Evolutionary conservation across 345 rosid species (phyloP).

Genomic region (Durio zibethinus): DNA sequence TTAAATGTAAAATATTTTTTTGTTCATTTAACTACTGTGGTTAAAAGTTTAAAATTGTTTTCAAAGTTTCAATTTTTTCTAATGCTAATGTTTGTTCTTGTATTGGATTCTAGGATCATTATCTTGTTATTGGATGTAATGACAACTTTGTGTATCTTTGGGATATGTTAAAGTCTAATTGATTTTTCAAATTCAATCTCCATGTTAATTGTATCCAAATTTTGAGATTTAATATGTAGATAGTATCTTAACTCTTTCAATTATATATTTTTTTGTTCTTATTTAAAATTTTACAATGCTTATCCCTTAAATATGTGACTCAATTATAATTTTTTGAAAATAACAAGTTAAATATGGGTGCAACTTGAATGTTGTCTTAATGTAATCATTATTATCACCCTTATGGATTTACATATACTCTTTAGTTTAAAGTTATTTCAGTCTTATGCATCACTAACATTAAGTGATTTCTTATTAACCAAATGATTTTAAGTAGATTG

Average conservation of each 20-base stretch:
- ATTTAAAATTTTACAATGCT: background rate
- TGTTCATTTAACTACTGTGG: background rate
- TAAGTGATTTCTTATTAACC: slow-evolving; percentile 19
- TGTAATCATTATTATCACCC: background rate
- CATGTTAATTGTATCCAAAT: slow-evolving; percentile 40
- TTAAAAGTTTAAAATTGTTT: slow-evolving; percentile 1
- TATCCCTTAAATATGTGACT: background rate
- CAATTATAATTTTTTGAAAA: background rate
- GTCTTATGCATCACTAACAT: background rate
- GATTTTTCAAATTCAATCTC: slow-evolving; percentile 63
- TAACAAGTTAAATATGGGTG: background rate
- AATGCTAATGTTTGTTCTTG: slow-evolving; percentile 12
- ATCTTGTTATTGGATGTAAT: slow-evolving; percentile 77
- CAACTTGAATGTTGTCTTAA: background rate
- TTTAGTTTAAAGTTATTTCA: background rate
- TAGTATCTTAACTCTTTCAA: background rate
- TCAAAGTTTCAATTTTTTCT: slow-evolving; percentile 10
- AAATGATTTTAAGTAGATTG: slow-evolving; percentile 52
- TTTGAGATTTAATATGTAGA: slow-evolving; percentile 38
- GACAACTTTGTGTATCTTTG: slow-evolving; percentile 71
- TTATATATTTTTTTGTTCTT: background rate
- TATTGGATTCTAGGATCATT: slow-evolving; percentile 34
- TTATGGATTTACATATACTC: background rate
- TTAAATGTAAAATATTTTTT: slow-evolving; percentile 45
- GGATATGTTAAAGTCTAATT: slow-evolving; percentile 46